Evolutionary conservation across 2,329 filamentous ascomycete species (phyloP).

Genomic region (Diaporthe eres): DNA sequence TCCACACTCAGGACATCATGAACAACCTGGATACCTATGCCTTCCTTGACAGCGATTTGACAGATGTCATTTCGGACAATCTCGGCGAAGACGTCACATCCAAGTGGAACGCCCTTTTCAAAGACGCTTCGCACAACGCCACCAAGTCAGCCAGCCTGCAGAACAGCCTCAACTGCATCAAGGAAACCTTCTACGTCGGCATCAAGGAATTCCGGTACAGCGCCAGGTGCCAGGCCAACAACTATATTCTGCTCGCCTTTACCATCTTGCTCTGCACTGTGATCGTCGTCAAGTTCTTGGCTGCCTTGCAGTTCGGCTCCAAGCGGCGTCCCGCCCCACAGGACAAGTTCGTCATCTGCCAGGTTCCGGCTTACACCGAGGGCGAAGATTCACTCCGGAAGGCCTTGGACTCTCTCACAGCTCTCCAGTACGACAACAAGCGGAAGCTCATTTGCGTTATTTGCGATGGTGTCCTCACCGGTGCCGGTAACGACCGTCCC

Average conservation of each 20-base stretch:
- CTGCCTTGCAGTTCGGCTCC: slow-evolving; percentile 92
- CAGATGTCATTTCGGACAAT: slow-evolving; percentile 78
- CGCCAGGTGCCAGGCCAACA: slow-evolving; percentile 86
- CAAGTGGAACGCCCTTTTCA: slow-evolving; percentile 70
- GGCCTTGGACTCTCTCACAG: slow-evolving; percentile 93
- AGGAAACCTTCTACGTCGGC: slow-evolving; percentile 87
- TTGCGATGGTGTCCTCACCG: slow-evolving; percentile 97
- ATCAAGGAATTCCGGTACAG: slow-evolving; percentile 86
- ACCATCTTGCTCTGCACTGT: slow-evolving; percentile 86
- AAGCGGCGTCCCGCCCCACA: slow-evolving; percentile 91
- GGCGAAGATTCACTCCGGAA: slow-evolving; percentile 95
- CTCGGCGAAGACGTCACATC: slow-evolving; percentile 84
- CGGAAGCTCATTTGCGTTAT: slow-evolving; percentile 96
- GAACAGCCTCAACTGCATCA: slow-evolving; percentile 84
- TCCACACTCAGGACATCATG: slow-evolving; percentile 76
- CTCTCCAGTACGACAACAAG: slow-evolving; percentile 98
- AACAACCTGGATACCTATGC: slow-evolving; percentile 70
- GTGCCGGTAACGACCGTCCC: slow-evolving; percentile 94
- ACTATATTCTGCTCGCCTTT: slow-evolving; percentile 90
- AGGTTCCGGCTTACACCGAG: slow-evolving; percentile 97
- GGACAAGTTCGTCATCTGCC: slow-evolving; percentile 99
- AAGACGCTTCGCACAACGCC: slow-evolving; percentile 62
- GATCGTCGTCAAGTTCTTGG: slow-evolving; percentile 89
- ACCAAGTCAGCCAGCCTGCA: slow-evolving; percentile 64
- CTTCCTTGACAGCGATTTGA: slow-evolving; percentile 80